Conservation (phyloP, 108 stramenopile genomes). For the Pseudonitzschia multiseries region DNA sequence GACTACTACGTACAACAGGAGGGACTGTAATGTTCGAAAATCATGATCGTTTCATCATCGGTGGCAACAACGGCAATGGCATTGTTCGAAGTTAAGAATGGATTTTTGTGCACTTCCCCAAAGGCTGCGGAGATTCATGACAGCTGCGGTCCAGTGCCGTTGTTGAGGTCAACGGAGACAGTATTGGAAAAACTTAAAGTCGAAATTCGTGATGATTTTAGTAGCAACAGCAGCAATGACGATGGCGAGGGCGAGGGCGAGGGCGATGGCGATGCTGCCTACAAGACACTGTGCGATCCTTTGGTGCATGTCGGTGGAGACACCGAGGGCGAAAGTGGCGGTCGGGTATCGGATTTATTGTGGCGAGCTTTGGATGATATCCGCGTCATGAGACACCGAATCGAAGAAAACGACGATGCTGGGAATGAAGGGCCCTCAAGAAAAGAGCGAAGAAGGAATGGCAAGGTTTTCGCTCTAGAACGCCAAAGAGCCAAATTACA, state of each 20-base stretch:
- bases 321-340: background rate
- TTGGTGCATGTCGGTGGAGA: background rate
- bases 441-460: background rate
- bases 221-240: no score
- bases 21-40: no score
- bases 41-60: background rate
- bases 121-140: background rate
- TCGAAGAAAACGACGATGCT: background rate
- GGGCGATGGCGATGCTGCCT: background rate
- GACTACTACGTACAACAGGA: no score
- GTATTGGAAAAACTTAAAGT: background rate
- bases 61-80: background rate
- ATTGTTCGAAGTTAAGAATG: background rate
- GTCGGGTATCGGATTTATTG: background rate
- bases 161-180: background rate
- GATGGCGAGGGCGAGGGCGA: background rate
- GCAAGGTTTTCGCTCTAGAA: background rate
- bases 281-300: background rate
- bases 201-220: background rate
- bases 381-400: conserved; percentile 6
- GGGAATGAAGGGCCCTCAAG: background rate
- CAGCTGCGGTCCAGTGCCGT: background rate
- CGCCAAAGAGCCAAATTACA: background rate
- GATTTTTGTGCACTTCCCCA: background rate
- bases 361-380: conserved; percentile 3